Conservation (phyloP, 2,329 filamentous ascomycete genomes). For the Alternaria panax region DNA sequence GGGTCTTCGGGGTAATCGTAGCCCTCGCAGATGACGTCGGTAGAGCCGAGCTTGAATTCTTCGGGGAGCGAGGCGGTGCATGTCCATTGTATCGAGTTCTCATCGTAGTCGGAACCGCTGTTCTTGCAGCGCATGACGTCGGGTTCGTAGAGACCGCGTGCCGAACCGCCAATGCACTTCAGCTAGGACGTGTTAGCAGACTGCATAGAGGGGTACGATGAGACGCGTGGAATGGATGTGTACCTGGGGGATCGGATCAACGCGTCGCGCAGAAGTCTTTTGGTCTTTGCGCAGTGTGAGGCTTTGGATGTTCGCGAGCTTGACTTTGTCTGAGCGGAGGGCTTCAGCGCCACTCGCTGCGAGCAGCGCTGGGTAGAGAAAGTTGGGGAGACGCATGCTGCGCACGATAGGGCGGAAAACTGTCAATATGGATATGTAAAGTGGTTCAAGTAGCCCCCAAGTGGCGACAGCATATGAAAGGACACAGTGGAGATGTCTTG, state of each 20-base stretch:
- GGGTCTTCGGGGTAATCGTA: constrained; percentile 78
- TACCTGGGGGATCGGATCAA: constrained; percentile 71
- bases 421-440: neutral
- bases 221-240: neutral
- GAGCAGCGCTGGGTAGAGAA: constrained; percentile 45
- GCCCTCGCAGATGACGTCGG: constrained; percentile 92
- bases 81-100: constrained; percentile 89
- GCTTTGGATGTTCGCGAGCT: constrained; percentile 73
- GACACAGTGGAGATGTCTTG: constrained; percentile 33
- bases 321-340: constrained; percentile 57
- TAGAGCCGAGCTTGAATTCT: constrained; percentile 78
- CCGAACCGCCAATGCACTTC: constrained; percentile 72
- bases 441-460: constrained; percentile 3
- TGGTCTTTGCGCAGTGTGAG: constrained; percentile 76
- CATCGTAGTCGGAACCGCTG: constrained; percentile 79
- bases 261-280: constrained; percentile 77
- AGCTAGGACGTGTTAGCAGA: constrained; percentile 59
- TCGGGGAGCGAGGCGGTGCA: constrained; percentile 72
- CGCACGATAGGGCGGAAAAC: neutral
- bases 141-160: constrained; percentile 70
- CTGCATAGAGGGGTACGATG: neutral
- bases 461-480: constrained; percentile 34
- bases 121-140: constrained; percentile 92
- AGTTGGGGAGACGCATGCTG: constrained; percentile 41
- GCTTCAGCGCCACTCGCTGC: constrained; percentile 40